Conservation (phyloP, 805 yeast species). For the Candida manassasensis region DNA sequence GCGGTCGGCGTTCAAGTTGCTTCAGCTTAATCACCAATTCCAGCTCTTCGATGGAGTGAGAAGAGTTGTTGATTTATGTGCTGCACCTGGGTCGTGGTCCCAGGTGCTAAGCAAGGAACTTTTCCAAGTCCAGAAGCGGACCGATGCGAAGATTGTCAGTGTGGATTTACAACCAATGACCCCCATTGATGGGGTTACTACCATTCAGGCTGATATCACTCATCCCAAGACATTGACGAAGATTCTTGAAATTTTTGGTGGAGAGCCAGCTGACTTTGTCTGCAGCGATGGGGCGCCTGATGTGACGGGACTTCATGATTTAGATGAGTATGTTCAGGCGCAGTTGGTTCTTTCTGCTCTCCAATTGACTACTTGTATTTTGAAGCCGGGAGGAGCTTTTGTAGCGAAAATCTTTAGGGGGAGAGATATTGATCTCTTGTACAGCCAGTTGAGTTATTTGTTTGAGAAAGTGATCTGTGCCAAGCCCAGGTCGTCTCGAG, state of each 20-base stretch:
- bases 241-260: constrained; percentile 79
- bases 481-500: constrained; percentile 92
- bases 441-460: constrained; percentile 83
- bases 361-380: constrained; percentile 83
- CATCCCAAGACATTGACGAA: constrained; percentile 82
- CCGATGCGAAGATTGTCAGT: constrained; percentile 73
- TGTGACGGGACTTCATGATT: constrained; percentile 94
- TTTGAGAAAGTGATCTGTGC: constrained; percentile 91
- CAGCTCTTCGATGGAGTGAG: constrained; percentile 67
- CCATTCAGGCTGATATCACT: constrained; percentile 94
- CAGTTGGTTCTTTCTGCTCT: constrained; percentile 88
- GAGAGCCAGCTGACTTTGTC: constrained; percentile 91
- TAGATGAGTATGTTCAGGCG: constrained; percentile 96
- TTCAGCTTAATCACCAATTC: constrained; percentile 89
- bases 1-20: constrained; percentile 87
- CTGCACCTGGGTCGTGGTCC: constrained; percentile 99
- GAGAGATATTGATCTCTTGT: constrained; percentile 87
- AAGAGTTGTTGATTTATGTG: constrained; percentile 94
- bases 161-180: constrained; percentile 98
- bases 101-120: constrained; percentile 81
- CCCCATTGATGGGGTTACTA: constrained; percentile 86
- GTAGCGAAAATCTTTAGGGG: constrained; percentile 97
- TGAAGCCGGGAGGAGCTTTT: constrained; percentile 86
- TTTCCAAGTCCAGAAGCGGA: constrained; percentile 37
- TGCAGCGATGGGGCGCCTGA: constrained; percentile 99